A percentile compares a stretch with the other conserved stretches of the same genome.
phyloP scores from a whole-genome alignment of 139 green algal species.

The Desmodesmus armatus region DNA sequence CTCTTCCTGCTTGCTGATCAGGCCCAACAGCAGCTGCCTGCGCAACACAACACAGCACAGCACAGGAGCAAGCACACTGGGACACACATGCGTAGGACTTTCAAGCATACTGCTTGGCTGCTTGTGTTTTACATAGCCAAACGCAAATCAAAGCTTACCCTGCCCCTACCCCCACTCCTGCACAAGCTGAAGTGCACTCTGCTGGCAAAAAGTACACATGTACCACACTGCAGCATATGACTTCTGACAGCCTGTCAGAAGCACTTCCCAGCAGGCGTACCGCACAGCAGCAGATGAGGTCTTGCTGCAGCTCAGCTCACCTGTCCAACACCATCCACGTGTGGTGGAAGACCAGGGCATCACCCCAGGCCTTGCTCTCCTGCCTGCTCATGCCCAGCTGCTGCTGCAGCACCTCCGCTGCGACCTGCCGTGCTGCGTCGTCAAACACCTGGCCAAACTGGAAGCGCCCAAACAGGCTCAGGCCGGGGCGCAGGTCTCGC shows the following conservation, averaged over 20 bases:
- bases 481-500: neutral
- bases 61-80: neutral
- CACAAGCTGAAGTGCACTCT: no score
- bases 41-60: neutral
- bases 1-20: constrained; percentile 17
- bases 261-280: no score
- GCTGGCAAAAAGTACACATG: no score
- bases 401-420: constrained; percentile 13
- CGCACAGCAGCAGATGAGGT: no score
- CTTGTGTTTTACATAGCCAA: neutral
- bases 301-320: no score
- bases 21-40: constrained; percentile 40
- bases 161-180: neutral
- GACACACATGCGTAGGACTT: neutral
- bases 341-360: constrained; percentile 39
- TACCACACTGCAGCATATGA: no score
- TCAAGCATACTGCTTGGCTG: neutral
- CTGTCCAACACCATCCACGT: constrained; percentile 39
- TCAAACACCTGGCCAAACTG: constrained; percentile 43
- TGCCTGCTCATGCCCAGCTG: neutral
- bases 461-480: constrained; percentile 27
- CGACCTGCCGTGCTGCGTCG: neutral
- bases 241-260: no score
- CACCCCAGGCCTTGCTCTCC: constrained; percentile 22
- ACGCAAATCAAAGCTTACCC: neutral